phyloP scores from a whole-genome alignment of 768 basidiomycete species.

The Amanita inopinata region DNA sequence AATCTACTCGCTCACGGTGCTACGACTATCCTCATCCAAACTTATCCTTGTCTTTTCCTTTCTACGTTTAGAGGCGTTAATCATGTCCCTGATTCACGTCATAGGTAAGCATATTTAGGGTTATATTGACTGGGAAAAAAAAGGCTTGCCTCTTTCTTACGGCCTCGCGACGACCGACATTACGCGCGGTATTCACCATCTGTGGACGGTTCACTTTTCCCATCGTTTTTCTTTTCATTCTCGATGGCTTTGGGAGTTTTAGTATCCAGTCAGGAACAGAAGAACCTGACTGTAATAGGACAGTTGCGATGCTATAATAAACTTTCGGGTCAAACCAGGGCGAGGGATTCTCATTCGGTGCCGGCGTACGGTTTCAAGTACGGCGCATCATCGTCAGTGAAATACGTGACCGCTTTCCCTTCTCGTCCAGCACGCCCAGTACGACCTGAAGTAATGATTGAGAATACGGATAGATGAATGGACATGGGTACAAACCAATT shows the following conservation, averaged over 20 bases:
- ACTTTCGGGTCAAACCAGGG: conserved; percentile 1
- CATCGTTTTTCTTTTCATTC: conserved; percentile 78
- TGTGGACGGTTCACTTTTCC: conserved; percentile 78
- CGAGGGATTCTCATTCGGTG: not conserved
- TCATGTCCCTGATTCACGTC: conserved; percentile 64
- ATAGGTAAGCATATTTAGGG: conserved; percentile 1
- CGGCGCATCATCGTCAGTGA: conserved; percentile 88
- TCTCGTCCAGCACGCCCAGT: conserved; percentile 90
- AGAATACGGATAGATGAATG: not conserved
- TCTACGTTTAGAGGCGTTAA: conserved; percentile 62
- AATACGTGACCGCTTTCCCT: conserved; percentile 92
- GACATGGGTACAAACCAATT: conserved; percentile 48
- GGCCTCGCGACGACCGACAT: conserved; percentile 58
- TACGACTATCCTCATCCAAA: conserved; percentile 8
- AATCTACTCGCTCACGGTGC: not conserved
- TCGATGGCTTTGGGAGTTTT: conserved; percentile 89
- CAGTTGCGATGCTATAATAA: conserved; percentile 80
- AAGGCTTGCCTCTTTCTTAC: conserved; percentile 56
- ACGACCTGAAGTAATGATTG: conserved; percentile 45
- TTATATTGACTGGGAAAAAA: conserved; percentile 2
- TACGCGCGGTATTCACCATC: conserved; percentile 58
- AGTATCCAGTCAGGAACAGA: conserved; percentile 90
- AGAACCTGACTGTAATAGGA: conserved; percentile 89
- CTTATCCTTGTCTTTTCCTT: conserved; percentile 28
- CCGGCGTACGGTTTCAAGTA: conserved; percentile 74